These are phyloP conservation scores for Boletus reticuloceps DNA, from an alignment of 768 basidiomycete species.

Conservation along the genomic window DNA sequence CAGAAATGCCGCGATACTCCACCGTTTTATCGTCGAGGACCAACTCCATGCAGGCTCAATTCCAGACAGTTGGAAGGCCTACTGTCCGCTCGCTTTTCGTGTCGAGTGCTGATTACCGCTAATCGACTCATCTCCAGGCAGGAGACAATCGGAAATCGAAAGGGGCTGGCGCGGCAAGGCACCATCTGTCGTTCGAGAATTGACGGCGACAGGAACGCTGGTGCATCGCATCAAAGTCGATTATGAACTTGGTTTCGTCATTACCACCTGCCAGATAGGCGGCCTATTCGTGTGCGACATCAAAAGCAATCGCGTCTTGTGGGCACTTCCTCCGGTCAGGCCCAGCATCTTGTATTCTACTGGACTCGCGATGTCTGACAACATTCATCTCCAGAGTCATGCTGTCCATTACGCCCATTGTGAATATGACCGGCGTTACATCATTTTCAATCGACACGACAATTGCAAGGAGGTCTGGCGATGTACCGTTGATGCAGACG, in stretches of 20 bases:
- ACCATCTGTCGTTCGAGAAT: constrained; percentile 37
- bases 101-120: constrained; percentile 7
- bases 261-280: constrained; percentile 54
- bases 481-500: constrained; percentile 34
- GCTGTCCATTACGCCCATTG: constrained; percentile 51
- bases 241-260: constrained; percentile 53
- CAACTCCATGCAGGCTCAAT: constrained; percentile 32
- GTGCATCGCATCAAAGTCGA: constrained; percentile 82
- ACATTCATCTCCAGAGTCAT: constrained; percentile 6
- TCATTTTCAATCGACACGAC: constrained; percentile 63
- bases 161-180: constrained; percentile 56
- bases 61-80: constrained; percentile 51
- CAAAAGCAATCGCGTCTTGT: constrained; percentile 47
- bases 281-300: constrained; percentile 62
- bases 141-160: constrained; percentile 42
- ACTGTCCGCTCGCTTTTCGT: constrained; percentile 43
- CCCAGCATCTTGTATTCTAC: constrained; percentile 14
- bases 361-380: not conserved
- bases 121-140: constrained; percentile 36
- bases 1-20: constrained; percentile 51
- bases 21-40: constrained; percentile 41
- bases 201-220: constrained; percentile 31
- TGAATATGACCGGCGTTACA: constrained; percentile 70
- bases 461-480: constrained; percentile 74
- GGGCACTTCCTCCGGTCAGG: constrained; percentile 56